These are phyloP conservation scores for Aspergillus flavus DNA, from an alignment of 2,329 filamentous ascomycete species.

Conservation along the genomic window DNA sequence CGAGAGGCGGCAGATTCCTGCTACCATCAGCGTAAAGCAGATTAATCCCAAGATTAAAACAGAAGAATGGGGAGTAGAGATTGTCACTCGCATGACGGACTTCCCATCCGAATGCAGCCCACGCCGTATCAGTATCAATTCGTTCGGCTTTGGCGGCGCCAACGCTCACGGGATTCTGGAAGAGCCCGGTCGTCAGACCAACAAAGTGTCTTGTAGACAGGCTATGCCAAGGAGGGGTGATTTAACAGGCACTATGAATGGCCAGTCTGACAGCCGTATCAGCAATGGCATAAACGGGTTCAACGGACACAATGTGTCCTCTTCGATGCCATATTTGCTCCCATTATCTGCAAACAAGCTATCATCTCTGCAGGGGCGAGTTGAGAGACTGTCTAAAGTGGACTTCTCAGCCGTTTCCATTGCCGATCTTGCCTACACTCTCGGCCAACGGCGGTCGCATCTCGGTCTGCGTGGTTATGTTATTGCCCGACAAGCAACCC, in stretches of 20 bases:
- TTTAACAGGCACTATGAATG: not conserved
- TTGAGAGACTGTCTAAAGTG: not conserved
- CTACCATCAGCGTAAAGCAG: conserved; percentile 26
- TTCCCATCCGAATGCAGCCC: conserved; percentile 15
- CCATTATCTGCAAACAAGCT: not conserved
- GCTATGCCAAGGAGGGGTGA: not conserved
- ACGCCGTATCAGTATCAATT: conserved; percentile 22
- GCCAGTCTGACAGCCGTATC: not conserved
- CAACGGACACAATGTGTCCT: no score
- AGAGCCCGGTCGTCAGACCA: no score
- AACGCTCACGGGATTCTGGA: conserved; percentile 27
- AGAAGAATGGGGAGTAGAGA: conserved; percentile 21
- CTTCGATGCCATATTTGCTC: not conserved
- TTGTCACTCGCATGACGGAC: conserved; percentile 14
- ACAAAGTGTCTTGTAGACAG: not conserved
- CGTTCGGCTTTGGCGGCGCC: conserved; percentile 33
- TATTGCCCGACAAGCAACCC: not conserved
- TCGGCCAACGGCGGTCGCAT: conserved; percentile 11
- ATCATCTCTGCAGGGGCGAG: not conserved
- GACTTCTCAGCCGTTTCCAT: not conserved
- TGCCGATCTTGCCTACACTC: not conserved
- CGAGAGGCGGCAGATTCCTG: conserved; percentile 35
- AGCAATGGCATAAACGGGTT: not conserved
- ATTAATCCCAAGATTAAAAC: conserved; percentile 32
- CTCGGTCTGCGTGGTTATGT: conserved; percentile 12